phyloP scores from a whole-genome alignment of 2,329 filamentous ascomycete genomes.

The Fusarium nurragi region DNA sequence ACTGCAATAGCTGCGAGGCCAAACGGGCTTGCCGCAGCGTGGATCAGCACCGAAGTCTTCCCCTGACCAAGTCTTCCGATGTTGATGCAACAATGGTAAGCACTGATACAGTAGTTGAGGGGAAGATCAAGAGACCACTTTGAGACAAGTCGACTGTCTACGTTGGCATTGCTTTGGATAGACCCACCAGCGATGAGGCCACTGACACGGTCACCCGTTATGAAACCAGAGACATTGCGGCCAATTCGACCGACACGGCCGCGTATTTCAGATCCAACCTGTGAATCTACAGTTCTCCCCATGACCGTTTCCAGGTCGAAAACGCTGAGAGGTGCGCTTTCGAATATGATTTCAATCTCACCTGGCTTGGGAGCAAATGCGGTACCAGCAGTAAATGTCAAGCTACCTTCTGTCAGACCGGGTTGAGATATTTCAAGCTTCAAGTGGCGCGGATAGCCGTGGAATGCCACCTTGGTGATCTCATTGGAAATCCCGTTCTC shows the following conservation, averaged over 20 bases:
- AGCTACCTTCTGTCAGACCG: conserved; percentile 39
- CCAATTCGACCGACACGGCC: conserved; percentile 52
- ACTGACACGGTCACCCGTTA: conserved; percentile 54
- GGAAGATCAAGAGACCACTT: conserved; percentile 42
- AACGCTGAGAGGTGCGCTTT: conserved; percentile 48
- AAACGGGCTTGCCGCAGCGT: conserved; percentile 55
- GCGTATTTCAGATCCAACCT: conserved; percentile 54
- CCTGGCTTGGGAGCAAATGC: conserved; percentile 39
- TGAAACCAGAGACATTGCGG: conserved; percentile 44
- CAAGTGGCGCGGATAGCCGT: conserved; percentile 17
- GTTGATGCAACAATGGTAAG: conserved; percentile 54
- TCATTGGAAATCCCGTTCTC: conserved; percentile 45
- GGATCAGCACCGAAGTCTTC: conserved; percentile 53
- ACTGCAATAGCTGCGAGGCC: conserved; percentile 57
- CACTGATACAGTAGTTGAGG: conserved; percentile 54
- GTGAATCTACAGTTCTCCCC: conserved; percentile 46
- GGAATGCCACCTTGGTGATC: conserved; percentile 34
- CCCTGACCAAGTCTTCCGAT: conserved; percentile 44
- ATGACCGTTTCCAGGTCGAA: conserved; percentile 51
- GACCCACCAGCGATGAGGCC: conserved; percentile 51
- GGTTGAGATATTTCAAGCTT: conserved; percentile 43
- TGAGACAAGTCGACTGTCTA: conserved; percentile 52
- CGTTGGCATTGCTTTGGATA: conserved; percentile 48
- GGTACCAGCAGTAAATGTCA: conserved; percentile 40
- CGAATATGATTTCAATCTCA: conserved; percentile 55